Evolutionary conservation across 73 alveolate genomes (phyloP), one percentile per base, ranked within the genome.

Genomic region (Paramecium biaurelia): DNA sequence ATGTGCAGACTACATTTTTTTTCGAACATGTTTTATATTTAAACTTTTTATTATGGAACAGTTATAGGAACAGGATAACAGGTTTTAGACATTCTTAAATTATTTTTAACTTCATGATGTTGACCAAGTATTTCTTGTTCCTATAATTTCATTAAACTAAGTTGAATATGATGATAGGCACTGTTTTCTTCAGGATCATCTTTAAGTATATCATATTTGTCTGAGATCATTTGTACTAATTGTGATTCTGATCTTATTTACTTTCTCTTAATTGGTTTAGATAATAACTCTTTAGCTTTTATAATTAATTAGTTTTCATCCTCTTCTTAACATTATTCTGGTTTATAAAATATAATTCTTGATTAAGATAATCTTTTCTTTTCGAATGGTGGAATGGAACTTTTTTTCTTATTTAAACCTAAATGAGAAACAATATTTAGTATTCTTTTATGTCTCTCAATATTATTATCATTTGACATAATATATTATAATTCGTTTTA

Each of bases 381-480:
- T 63, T 63, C 84, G 45, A 63, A 63, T 1, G 49, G 14, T 23
- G 84, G 84, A 30, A 63, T 63, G 9, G 28, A 4, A 15, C 86
- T 14, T 38, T 72, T 70, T 37, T 38, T 34, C 45, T 72, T 72
- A 9, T 72, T 72, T 20, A 72, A 42, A 32, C 86, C 86, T 4
- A 72, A 18, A 38, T 72, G 86, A 72, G 86, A 72, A 23, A 72
- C 67, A 35, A 72, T 72, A 15, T 35, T 72, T 72, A 72, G 45
- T 12, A 72, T 72, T 38, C 86, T 72, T 70, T 72, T 72, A 72
- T 72, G 86, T 72, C 86, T 72, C 67, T 34, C 86, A 20, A 72
- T 72, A 28, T 23, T 1, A 72, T 72, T 72, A 72, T 63, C 28
- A 32, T 63, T 63, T 30, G 41, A 30, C 84, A 26, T 63, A 63